Base-by-base conservation (phyloP, 1,284 basidiomycete species). In the Mycena sp. region DNA sequence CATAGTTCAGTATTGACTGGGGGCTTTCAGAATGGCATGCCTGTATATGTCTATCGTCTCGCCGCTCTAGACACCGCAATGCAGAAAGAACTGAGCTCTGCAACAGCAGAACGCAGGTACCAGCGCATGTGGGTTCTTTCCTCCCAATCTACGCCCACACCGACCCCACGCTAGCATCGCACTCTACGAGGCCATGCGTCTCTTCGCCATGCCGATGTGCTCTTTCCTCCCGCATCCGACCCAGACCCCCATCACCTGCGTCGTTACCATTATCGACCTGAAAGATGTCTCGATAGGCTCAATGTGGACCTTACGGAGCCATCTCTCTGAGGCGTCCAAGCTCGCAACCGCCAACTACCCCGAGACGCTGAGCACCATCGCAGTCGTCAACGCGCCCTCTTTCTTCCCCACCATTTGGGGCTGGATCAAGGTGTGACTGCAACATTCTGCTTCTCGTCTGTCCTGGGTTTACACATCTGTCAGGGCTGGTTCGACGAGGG, bases 291-390 rank as follows among this genome's bases (percentile, higher is more conserved):
- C 89, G 9, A 76, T 94, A 11, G 74, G 78, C 40, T 79, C 85
- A 1, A 85, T 94, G 77, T 93, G 90, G 87, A 76, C 80, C 37
- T 80, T 93, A 26, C 84, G 91, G 16, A 77, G 73, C 46, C 91
- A 92, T 72, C 82, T 94, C 12, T 88, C 91, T 68, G 87, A 93
- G 70, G 89, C 92, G 0, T 88, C 88, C 19, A 82, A 79, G 16
- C 81, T 94, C 50, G 90, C 89, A 1, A 91, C 90, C 0, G 89
- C 89, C 19, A 89, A 93, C 69, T 93, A 93, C 71, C 91, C 92
- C 2, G 92, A 94, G 74, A 91, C 89, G 1, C 76, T 92, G 40
- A 80, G 82, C 69, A 82, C 81, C 19, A 86, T 88, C 65, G 87
- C 82, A 23, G 78, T 94, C 57, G 86, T 94, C 44, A 93, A 93